Evolutionary conservation across 495 filamentous ascomycete species (phyloP).

Genomic region (Echria macrotheca): DNA sequence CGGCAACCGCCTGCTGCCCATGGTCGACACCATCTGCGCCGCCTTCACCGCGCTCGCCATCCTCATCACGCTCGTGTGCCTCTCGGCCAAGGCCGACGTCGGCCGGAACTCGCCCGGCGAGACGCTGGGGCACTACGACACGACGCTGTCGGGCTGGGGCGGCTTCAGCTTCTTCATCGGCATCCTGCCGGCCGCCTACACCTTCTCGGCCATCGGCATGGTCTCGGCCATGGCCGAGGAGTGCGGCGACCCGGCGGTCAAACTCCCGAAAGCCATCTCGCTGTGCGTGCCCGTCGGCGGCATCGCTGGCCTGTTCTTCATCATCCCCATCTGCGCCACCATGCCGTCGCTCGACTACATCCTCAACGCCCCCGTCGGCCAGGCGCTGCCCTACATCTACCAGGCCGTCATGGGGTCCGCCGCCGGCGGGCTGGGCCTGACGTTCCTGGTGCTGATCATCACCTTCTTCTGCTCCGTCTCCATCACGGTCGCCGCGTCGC

Average conservation of each 20-base stretch:
- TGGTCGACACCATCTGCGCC: constrained; percentile 57
- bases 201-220: constrained; percentile 56
- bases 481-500: constrained; percentile 52
- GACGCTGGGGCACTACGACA: constrained; percentile 47
- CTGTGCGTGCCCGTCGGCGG: constrained; percentile 55
- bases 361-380: constrained; percentile 48
- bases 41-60: constrained; percentile 52
- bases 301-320: constrained; percentile 54
- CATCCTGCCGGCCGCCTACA: constrained; percentile 48
- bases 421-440: constrained; percentile 63
- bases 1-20: constrained; percentile 49
- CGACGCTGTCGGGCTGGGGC: constrained; percentile 48
- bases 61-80: constrained; percentile 46
- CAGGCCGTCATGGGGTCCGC: constrained; percentile 53
- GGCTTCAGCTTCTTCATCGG: constrained; percentile 51
- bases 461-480: constrained; percentile 56
- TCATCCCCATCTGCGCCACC: constrained; percentile 59
- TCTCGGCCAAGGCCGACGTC: constrained; percentile 51
- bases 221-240: constrained; percentile 54
- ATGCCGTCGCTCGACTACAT: constrained; percentile 49
- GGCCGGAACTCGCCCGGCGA: constrained; percentile 40
- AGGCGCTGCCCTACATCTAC: constrained; percentile 55
- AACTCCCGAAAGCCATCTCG: constrained; percentile 55
- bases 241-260: constrained; percentile 49
- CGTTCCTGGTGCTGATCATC: constrained; percentile 68